Evolutionary conservation across 2,329 filamentous ascomycete genomes (phyloP), one percentile per base, ranked within the genome.

Genomic region (Talaromyces sp.): DNA sequence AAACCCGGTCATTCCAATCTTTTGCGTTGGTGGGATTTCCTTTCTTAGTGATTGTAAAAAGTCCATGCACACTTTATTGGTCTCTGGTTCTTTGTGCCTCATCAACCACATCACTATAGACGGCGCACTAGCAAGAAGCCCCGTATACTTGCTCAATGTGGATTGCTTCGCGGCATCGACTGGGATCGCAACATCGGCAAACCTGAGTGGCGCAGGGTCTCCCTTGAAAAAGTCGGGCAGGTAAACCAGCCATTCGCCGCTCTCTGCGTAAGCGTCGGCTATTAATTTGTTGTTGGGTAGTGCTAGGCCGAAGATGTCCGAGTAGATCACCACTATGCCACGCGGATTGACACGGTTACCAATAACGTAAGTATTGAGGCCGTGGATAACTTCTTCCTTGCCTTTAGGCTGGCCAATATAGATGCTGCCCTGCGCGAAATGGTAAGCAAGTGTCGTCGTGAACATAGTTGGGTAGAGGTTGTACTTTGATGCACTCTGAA

Each of bases 281-380:
- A 73, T 71, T 53, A 73, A 65, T 61, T 68, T 71, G 65, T 72
- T 72, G 68, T 73, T 73, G 30, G 68, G 68, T 4, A 73, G 66
- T 4, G 34, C 33, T 3, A 70, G 67, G 34, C 70, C 71, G 57
- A 73, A 73, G 64, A 72, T 67, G 57, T 72, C 71, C 3, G 67
- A 66, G 65, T 72, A 72, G 18, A 73, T 61, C 23, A 72, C 69
- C 44, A 72, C 68, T 64, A 69, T 72, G 51, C 62, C 70, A 12
- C 66, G 65, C 3, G 71, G 66, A 40, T 66, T 70, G 55, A 63
- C 67, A 55, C 68, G 68, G 65, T 73, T 73, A 51, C 72, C 71
- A 44, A 73, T 65, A 5, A 79, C 70, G 62, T 80, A 79, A 61
- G 75, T 73, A 42, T 76, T 70, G 8, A 72, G 69, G 34, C 72